Evolutionary conservation across 2,329 filamentous ascomycete species (phyloP).

Genomic region (Elsinoe australis): DNA sequence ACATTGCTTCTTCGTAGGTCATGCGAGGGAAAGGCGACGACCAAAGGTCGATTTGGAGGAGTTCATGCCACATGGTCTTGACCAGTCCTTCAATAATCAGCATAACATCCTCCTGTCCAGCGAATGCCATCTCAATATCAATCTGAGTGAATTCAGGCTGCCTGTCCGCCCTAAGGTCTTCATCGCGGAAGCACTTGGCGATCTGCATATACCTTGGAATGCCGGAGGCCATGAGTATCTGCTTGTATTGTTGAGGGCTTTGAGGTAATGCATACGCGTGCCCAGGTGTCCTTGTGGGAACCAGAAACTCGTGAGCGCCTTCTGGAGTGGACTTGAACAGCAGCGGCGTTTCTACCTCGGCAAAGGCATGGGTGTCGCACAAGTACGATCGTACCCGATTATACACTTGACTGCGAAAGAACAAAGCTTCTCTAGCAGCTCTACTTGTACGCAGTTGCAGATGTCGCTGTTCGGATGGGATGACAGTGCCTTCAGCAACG

Average conservation of each 20-base stretch:
- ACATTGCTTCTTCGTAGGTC: constrained; percentile 72
- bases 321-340: constrained; percentile 97
- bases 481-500: constrained; percentile 64
- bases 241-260: constrained; percentile 97
- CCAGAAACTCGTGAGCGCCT: constrained; percentile 87
- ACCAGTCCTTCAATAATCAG: constrained; percentile 48
- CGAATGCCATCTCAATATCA: constrained; percentile 90
- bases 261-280: constrained; percentile 86
- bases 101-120: constrained; percentile 64
- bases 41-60: constrained; percentile 40
- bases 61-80: constrained; percentile 45
- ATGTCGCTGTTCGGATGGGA: constrained; percentile 68
- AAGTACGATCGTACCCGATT: constrained; percentile 50
- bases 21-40: constrained; percentile 49
- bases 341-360: constrained; percentile 83
- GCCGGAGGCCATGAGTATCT: constrained; percentile 90
- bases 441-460: constrained; percentile 73
- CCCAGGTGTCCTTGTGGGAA: constrained; percentile 70
- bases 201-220: constrained; percentile 81
- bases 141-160: constrained; percentile 95
- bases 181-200: constrained; percentile 89
- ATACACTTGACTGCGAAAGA: constrained; percentile 57
- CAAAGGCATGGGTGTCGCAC: constrained; percentile 49
- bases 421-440: constrained; percentile 58
- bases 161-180: constrained; percentile 82